Evolutionary conservation across 176 grass and related monocot genomes (phyloP).

Genomic region (Sorghum bicolor): DNA sequence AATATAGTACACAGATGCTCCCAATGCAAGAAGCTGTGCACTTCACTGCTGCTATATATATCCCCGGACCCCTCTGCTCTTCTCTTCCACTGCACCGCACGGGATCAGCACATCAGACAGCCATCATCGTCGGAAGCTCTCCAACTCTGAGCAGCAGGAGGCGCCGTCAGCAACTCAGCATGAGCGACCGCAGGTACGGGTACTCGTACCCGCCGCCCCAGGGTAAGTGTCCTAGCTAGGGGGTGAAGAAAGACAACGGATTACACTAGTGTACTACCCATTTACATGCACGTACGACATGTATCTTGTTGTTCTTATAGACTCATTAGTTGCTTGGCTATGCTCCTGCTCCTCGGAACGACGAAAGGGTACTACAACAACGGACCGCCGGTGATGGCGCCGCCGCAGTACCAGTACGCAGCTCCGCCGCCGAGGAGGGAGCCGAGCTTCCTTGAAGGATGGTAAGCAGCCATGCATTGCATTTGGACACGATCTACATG

Average conservation of each 20-base stretch:
- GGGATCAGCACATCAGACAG: background rate
- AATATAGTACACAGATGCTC: background rate
- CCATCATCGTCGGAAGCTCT: background rate
- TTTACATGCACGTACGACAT: too few relatives aligned
- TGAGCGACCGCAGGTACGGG: slow-evolving; percentile 40
- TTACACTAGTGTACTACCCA: too few relatives aligned
- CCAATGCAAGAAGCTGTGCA: background rate
- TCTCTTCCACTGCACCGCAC: background rate
- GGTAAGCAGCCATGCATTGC: slow-evolving; percentile 14
- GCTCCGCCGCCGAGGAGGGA: slow-evolving; percentile 49
- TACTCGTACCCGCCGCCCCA: slow-evolving; percentile 45
- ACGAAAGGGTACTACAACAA: slow-evolving; percentile 54
- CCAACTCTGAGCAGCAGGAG: background rate
- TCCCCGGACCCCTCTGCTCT: background rate
- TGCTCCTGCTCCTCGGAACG: too few relatives aligned
- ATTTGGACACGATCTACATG: too few relatives aligned
- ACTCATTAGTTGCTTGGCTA: background rate
- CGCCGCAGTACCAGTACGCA: slow-evolving; percentile 57
- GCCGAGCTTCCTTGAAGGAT: slow-evolving; percentile 64
- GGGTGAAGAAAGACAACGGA: too few relatives aligned
- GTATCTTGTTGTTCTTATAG: background rate
- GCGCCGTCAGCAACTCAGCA: background rate
- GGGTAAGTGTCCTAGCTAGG: slow-evolving; percentile 25
- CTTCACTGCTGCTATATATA: background rate
- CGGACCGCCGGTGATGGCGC: slow-evolving; percentile 57